Percentiles rank a stretch among this genome's conserved stretches.
Conservation (phyloP, 2,329 filamentous ascomycete genomes). For the Pestalotiopsis sp. region DNA sequence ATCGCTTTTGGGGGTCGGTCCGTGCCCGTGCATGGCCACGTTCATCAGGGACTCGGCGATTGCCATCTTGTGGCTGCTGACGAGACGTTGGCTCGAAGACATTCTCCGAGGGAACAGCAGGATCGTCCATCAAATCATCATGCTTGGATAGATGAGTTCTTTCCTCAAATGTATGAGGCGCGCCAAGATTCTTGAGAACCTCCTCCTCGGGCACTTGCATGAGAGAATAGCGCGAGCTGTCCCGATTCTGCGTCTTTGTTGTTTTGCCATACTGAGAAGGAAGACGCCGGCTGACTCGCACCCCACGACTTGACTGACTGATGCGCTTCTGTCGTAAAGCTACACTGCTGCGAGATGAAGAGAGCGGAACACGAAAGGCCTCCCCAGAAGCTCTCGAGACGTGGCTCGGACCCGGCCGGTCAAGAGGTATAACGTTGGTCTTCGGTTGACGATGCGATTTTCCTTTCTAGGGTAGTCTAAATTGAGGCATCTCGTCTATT, state of each 20-base stretch:
- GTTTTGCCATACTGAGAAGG: conserved; percentile 22
- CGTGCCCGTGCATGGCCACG: neutral
- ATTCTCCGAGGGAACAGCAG: neutral
- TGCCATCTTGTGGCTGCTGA: neutral
- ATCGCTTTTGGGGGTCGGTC: conserved; percentile 29
- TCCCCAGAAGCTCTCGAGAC: conserved; percentile 33
- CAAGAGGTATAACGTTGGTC: conserved; percentile 30
- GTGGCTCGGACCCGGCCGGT: conserved; percentile 21
- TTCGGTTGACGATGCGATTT: conserved; percentile 40
- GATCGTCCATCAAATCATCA: neutral
- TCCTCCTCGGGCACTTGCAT: conserved; percentile 27
- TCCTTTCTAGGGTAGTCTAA: conserved; percentile 47
- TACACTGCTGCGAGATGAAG: conserved; percentile 31
- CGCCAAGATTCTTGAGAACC: conserved; percentile 4
- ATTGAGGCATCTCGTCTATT: conserved; percentile 45
- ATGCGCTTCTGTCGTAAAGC: conserved; percentile 39
- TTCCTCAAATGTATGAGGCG: neutral
- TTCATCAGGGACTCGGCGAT: neutral
- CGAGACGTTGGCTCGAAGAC: neutral
- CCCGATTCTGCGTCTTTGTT: conserved; percentile 13
- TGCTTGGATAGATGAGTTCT: neutral
- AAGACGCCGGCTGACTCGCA: conserved; percentile 36
- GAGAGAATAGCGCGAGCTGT: conserved; percentile 22
- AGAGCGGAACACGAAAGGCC: conserved; percentile 33
- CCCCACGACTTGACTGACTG: conserved; percentile 33